These are phyloP conservation scores for Tausonia pullulans DNA, from an alignment of 1,284 basidiomycete genomes.

Conservation along the genomic window DNA sequence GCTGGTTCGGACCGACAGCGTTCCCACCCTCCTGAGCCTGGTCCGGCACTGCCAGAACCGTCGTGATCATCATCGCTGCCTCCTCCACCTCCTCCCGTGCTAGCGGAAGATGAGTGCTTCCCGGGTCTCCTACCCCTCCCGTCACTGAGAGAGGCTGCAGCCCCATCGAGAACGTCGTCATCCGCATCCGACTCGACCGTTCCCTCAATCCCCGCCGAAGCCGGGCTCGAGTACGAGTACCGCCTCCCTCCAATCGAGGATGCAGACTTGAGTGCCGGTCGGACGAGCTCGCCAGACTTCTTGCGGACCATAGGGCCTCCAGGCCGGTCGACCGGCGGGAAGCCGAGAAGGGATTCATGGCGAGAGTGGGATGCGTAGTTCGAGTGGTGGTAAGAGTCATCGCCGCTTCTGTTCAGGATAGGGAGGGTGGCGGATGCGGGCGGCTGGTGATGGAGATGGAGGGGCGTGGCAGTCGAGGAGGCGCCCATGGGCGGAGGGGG, in stretches of 20 bases:
- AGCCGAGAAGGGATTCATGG: constrained; percentile 1
- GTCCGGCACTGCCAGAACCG: background rate
- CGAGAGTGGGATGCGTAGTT: background rate
- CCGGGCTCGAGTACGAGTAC: constrained; percentile 34
- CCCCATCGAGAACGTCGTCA: background rate
- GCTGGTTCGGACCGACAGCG: background rate
- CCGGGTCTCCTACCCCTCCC: too few species aligned
- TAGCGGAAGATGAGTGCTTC: too few species aligned
- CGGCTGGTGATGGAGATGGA: too few species aligned
- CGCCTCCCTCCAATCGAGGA: background rate
- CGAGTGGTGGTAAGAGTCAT: background rate
- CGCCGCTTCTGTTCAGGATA: background rate
- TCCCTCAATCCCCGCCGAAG: background rate
- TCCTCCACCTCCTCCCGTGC: background rate
- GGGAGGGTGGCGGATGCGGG: background rate
- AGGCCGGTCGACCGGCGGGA: background rate
- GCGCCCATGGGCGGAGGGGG: background rate
- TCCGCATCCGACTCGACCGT: background rate
- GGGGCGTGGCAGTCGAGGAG: background rate
- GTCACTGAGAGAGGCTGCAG: too few species aligned
- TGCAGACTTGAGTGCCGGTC: constrained; percentile 31
- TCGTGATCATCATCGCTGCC: background rate
- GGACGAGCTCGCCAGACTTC: constrained; percentile 37
- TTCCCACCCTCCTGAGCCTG: background rate
- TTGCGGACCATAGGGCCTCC: constrained; percentile 27